Evolutionary conservation across 2,329 filamentous ascomycete genomes (phyloP).

Genomic region (Aspergillus transmontanensis): DNA sequence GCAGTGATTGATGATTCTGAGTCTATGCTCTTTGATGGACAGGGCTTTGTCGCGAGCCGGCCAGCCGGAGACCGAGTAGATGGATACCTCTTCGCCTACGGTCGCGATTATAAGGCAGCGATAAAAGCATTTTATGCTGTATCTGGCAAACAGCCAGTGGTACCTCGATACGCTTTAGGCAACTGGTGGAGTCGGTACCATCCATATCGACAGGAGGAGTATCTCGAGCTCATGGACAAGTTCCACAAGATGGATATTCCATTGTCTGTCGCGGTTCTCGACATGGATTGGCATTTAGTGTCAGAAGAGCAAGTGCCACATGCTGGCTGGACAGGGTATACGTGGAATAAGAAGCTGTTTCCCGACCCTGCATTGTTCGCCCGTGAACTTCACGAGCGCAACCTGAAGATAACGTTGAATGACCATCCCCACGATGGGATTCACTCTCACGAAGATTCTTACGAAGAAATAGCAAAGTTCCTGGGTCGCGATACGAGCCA

Average conservation of each 20-base stretch:
- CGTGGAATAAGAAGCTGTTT: slow-evolving; percentile 62
- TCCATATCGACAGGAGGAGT: slow-evolving; percentile 58
- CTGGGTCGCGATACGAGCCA: slow-evolving; percentile 54
- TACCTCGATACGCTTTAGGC: slow-evolving; percentile 62
- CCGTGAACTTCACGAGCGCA: slow-evolving; percentile 53
- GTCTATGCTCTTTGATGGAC: slow-evolving; percentile 59
- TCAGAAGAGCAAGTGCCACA: slow-evolving; percentile 47
- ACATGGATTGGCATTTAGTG: slow-evolving; percentile 69
- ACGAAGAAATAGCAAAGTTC: slow-evolving; percentile 56
- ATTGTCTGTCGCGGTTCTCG: slow-evolving; percentile 61
- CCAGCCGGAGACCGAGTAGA: slow-evolving; percentile 54
- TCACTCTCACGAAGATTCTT: slow-evolving; percentile 58
- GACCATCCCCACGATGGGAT: slow-evolving; percentile 65
- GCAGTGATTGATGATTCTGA: slow-evolving; percentile 57
- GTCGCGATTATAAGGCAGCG: slow-evolving; percentile 58
- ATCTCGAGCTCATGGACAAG: slow-evolving; percentile 59
- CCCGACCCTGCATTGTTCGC: slow-evolving; percentile 59
- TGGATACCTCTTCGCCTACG: slow-evolving; percentile 63
- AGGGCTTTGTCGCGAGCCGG: slow-evolving; percentile 56
- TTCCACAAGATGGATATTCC: slow-evolving; percentile 57
- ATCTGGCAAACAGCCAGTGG: slow-evolving; percentile 57
- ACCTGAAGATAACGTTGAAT: slow-evolving; percentile 60
- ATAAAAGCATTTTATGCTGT: slow-evolving; percentile 58
- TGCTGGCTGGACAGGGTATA: slow-evolving; percentile 65
- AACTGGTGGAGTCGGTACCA: slow-evolving; percentile 71